Conservation (phyloP, 805 yeast genomes). For the Nakazawaea laoshanensis region DNA sequence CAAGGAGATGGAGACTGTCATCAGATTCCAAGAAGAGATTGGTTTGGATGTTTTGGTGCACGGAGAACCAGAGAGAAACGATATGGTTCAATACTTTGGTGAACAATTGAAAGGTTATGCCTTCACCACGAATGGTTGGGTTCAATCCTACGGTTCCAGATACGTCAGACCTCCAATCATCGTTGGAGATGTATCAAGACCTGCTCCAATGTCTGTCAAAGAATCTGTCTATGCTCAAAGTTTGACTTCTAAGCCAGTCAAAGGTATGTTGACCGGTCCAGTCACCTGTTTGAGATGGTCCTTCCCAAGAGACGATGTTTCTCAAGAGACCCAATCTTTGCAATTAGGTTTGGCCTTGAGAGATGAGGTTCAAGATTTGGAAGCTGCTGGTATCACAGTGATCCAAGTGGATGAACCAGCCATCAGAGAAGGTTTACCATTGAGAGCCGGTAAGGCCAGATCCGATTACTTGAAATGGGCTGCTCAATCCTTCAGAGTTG, state of each 20-base stretch:
- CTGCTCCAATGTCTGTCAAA: slow-evolving; percentile 96
- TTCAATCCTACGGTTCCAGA: slow-evolving; percentile 99
- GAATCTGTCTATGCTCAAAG: slow-evolving; percentile 99
- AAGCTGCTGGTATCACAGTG: slow-evolving; percentile 95
- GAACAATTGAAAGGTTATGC: slow-evolving; percentile 98
- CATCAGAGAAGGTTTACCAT: slow-evolving; percentile 99
- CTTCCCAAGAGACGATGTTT: slow-evolving; percentile 98
- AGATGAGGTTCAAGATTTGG: slow-evolving; percentile 97
- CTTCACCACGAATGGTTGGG: slow-evolving; percentile 99
- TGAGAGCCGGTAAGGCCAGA: slow-evolving; percentile 96
- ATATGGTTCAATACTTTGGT: slow-evolving; percentile 99
- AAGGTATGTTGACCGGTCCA: slow-evolving; percentile 99
- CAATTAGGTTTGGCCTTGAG: slow-evolving; percentile 97
- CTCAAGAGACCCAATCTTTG: slow-evolving; percentile 88
- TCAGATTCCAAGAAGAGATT: slow-evolving; percentile 98
- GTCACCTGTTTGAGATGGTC: slow-evolving; percentile 99
- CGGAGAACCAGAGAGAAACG: slow-evolving; percentile 99
- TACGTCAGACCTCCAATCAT: slow-evolving; percentile 99
- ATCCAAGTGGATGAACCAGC: slow-evolving; percentile 99
- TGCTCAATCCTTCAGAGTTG: slow-evolving; percentile 98
- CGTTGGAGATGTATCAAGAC: slow-evolving; percentile 99
- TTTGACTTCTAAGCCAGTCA: slow-evolving; percentile 89
- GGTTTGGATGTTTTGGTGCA: slow-evolving; percentile 98
- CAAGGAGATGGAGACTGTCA: slow-evolving; percentile 90
- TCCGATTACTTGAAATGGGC: slow-evolving; percentile 97